Conservation (phyloP, 2,329 filamentous ascomycete species). For the Stagonosporopsis chrysanthemi region DNA sequence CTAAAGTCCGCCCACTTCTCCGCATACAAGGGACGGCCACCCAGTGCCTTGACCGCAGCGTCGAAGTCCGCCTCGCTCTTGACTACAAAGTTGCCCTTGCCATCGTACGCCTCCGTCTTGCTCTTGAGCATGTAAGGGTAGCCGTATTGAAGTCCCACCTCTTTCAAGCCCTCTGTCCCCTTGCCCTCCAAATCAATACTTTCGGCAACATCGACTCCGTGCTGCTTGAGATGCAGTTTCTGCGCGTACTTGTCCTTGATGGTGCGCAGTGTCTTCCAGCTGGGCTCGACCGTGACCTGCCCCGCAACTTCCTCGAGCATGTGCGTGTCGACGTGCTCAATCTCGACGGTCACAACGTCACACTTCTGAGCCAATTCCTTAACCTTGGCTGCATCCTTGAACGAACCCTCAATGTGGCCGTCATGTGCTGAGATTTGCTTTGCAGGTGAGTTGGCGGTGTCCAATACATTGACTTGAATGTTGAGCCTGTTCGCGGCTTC, state of each 20-base stretch:
- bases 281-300: conserved; percentile 73
- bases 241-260: conserved; percentile 96
- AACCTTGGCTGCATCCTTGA: conserved; percentile 82
- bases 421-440: conserved; percentile 83
- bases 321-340: conserved; percentile 92
- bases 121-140: conserved; percentile 94
- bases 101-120: conserved; percentile 89
- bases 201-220: conserved; percentile 75
- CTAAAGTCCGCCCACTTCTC: conserved; percentile 89
- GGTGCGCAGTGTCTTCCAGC: conserved; percentile 82
- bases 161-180: conserved; percentile 66
- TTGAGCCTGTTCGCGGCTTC: conserved; percentile 84
- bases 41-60: conserved; percentile 73
- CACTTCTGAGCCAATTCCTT: conserved; percentile 76
- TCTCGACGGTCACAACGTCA: conserved; percentile 90
- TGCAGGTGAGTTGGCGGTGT: conserved; percentile 77
- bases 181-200: conserved; percentile 71
- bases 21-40: conserved; percentile 75
- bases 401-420: conserved; percentile 82
- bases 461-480: conserved; percentile 79
- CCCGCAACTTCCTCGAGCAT: conserved; percentile 83
- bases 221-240: conserved; percentile 77
- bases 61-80: conserved; percentile 66
- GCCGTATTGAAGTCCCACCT: conserved; percentile 70
- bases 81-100: conserved; percentile 76